Conservation (phyloP, 1,139 yeast species). For the Kurtzmaniella quercitrusa region DNA sequence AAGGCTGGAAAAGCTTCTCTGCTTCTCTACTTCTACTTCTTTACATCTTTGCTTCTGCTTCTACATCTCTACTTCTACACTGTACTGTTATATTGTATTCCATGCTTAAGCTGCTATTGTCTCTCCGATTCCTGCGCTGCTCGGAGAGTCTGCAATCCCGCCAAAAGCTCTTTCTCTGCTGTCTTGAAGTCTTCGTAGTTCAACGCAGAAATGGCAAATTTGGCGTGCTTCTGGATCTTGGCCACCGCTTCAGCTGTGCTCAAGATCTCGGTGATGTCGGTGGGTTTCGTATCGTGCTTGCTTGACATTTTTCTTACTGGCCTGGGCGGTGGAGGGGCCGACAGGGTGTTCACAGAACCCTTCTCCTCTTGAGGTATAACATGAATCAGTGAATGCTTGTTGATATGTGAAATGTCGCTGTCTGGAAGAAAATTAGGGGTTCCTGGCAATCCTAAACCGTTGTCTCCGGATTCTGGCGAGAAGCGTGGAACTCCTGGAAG, state of each 20-base stretch:
- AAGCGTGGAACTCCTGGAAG: conserved; percentile 32
- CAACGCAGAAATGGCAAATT: conserved; percentile 88
- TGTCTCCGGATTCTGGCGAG: conserved; percentile 23
- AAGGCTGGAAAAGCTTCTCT: too few species aligned
- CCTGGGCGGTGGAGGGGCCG: background rate
- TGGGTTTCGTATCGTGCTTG: background rate
- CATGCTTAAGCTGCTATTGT: too few species aligned
- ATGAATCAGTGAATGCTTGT: conserved; percentile 36
- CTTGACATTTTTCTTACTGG: background rate
- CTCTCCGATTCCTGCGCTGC: conserved; percentile 9
- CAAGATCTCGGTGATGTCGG: conserved; percentile 30
- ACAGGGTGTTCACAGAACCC: background rate
- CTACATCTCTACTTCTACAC: too few species aligned
- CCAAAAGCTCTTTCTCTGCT: conserved; percentile 68
- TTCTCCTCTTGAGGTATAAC: conserved; percentile 24
- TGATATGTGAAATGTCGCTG: conserved; percentile 34
- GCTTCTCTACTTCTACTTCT: too few species aligned
- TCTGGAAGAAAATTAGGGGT: conserved; percentile 43
- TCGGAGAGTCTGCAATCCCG: conserved; percentile 51
- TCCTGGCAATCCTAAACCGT: conserved; percentile 32
- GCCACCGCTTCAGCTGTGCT: conserved; percentile 57
- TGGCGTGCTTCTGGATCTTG: conserved; percentile 81
- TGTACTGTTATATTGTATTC: too few species aligned
- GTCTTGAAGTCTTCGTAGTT: conserved; percentile 86
- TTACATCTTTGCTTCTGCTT: too few species aligned